Percentiles rank a stretch among this genome's conserved stretches.
Evolutionary conservation across 1,284 basidiomycete genomes (phyloP).

Genomic region (Golubevia sp.): DNA sequence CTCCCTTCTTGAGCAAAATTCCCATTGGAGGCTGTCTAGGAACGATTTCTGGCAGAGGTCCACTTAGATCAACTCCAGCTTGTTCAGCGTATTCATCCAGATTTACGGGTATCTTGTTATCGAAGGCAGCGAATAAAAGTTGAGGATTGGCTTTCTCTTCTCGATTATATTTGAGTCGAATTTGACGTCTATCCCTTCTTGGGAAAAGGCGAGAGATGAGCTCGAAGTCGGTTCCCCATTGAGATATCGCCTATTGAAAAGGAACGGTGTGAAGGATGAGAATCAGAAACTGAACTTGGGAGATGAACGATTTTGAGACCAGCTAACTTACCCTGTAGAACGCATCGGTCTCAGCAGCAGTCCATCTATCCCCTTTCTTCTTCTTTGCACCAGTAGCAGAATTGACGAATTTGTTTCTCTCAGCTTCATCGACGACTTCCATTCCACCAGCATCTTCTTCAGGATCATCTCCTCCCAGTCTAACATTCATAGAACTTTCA

Average conservation of each 20-base stretch:
- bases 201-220: constrained; percentile 83
- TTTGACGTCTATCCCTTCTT: constrained; percentile 80
- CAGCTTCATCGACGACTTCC: no score
- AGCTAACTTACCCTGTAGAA: constrained; percentile 74
- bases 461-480: constrained; percentile 8
- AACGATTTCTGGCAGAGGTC: constrained; percentile 43
- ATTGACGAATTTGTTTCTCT: constrained; percentile 69
- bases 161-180: constrained; percentile 86
- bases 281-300: not conserved
- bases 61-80: constrained; percentile 51
- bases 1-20: constrained; percentile 16
- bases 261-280: constrained; percentile 5
- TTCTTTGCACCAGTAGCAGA: constrained; percentile 79
- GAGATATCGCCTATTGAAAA: constrained; percentile 71
- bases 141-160: constrained; percentile 78
- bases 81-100: constrained; percentile 50
- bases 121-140: constrained; percentile 43
- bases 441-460: constrained; percentile 26
- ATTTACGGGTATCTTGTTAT: constrained; percentile 41
- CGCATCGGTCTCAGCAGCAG: constrained; percentile 78
- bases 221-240: constrained; percentile 90
- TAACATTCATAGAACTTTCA: constrained; percentile 46
- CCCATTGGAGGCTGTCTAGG: not conserved
- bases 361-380: constrained; percentile 78
- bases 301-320: not conserved